These are phyloP conservation scores for Trichoderma afroharzianum DNA, from an alignment of 2,329 filamentous ascomycete species.

Conservation along the genomic window DNA sequence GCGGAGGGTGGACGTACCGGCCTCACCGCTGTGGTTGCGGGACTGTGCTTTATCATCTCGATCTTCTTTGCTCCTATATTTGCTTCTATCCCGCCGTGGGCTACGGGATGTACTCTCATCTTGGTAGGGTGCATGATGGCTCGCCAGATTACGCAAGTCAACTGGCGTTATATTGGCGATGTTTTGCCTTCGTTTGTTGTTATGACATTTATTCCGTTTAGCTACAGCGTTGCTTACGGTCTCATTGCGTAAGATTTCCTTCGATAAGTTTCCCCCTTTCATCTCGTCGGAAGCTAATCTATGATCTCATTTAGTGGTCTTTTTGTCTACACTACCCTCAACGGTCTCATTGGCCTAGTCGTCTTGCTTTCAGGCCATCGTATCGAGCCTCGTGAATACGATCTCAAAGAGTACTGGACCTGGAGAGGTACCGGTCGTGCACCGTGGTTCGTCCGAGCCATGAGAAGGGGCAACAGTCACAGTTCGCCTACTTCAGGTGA, in stretches of 20 bases:
- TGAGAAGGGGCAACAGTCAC: conserved; percentile 21
- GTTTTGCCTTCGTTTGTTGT: conserved; percentile 73
- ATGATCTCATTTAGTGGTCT: conserved; percentile 40
- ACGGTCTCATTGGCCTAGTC: conserved; percentile 44
- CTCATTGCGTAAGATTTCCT: conserved; percentile 60
- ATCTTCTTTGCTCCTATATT: conserved; percentile 76
- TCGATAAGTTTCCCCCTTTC: not conserved
- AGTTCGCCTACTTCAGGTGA: not conserved
- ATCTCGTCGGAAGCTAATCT: not conserved
- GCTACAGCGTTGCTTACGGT: conserved; percentile 74
- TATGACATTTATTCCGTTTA: conserved; percentile 72
- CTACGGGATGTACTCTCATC: conserved; percentile 69
- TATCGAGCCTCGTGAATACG: conserved; percentile 49
- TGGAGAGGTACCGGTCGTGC: conserved; percentile 47
- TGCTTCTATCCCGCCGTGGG: conserved; percentile 74
- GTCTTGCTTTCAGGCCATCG: conserved; percentile 42
- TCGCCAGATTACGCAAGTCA: conserved; percentile 68
- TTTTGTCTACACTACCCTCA: conserved; percentile 51
- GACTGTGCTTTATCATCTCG: conserved; percentile 66
- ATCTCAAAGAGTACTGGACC: conserved; percentile 54
- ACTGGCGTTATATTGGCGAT: conserved; percentile 74
- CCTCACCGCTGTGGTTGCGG: conserved; percentile 65
- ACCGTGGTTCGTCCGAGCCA: conserved; percentile 46
- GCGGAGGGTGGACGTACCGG: conserved; percentile 72
- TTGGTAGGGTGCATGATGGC: conserved; percentile 77